A percentile compares a stretch with the other conserved stretches of the same genome.
Conservation (phyloP, 2,329 filamentous ascomycete species). For the Pseudocercospora vitis region DNA sequence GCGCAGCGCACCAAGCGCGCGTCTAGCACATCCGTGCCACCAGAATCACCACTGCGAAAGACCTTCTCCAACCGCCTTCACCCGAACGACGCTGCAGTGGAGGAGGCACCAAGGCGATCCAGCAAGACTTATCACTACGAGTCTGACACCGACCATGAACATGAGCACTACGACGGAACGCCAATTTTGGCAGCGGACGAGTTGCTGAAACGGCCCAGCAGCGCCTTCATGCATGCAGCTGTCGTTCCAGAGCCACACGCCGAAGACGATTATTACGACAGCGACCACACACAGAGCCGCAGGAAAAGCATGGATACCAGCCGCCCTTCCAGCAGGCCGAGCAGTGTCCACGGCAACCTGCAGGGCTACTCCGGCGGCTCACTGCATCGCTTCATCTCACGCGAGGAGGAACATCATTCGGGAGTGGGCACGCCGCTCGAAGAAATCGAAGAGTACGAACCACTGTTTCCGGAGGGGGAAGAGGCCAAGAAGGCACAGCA, state of each 20-base stretch:
- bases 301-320: constrained; percentile 57
- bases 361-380: constrained; percentile 50
- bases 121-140: constrained; percentile 39
- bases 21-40: constrained; percentile 40
- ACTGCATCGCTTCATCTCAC: constrained; percentile 56
- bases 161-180: constrained; percentile 64
- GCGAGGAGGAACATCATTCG: constrained; percentile 48
- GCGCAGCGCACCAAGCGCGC: constrained; percentile 29
- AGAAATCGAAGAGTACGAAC: constrained; percentile 91
- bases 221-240: constrained; percentile 72
- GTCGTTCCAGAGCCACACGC: constrained; percentile 66
- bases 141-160: constrained; percentile 36
- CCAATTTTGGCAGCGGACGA: constrained; percentile 91
- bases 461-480: constrained; percentile 78
- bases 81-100: constrained; percentile 44
- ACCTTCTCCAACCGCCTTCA: constrained; percentile 43
- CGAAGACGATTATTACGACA: constrained; percentile 55
- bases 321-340: constrained; percentile 62
- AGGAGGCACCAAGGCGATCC: constrained; percentile 40
- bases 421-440: constrained; percentile 69
- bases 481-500: constrained; percentile 57
- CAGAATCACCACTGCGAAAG: constrained; percentile 47
- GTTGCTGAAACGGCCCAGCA: constrained; percentile 69
- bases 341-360: constrained; percentile 50
- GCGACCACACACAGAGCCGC: constrained; percentile 44